Base-by-base conservation (phyloP, 2,329 filamentous ascomycete species). In the Cadophora gregata region DNA sequence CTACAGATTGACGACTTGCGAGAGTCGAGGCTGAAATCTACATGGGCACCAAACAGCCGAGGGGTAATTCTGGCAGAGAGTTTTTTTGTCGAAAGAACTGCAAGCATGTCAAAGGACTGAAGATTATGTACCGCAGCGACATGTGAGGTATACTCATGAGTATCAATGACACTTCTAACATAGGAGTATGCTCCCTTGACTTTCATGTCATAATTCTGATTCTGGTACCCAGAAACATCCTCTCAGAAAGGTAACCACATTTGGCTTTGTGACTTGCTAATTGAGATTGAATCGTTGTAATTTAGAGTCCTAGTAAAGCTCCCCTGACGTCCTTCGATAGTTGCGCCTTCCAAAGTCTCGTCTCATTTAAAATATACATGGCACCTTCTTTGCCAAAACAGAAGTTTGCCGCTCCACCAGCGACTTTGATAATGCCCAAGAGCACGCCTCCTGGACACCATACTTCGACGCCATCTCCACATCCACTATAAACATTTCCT, bases 401-500 rank as follows among this genome's bases (percentile, higher is more conserved):
- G 50, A 76, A 75, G 53, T 76, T 76, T 1, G 74, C 74, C n/a
- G 60, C 64, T 1, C 73, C 72, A 1, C 70, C 70, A 10, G 63
- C 59, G 9, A 75, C 70, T 42, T 67, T 77, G 1, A 74, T 79
- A 60, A 89, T 90, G 3, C 83, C 79, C 70, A 90, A 81, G 21
- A 85, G 71, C 3, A 73, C 79, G 0, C 85, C 85, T 0, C 79
- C 79, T 0, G 80, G 74, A 64, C 79, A 81, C 83, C 84, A 88
- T 9, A 87, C 80, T 66, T 86, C 80, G 24, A 87, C 77, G 0
- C 85, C 85, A 71, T 87, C 85, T 0, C 82, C 83, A 67, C 83
- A 85, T 0, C 82, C 84, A 29, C 81, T 80, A 75, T 85, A 88
- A 1, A 88, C 81, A 72, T 87, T 87, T 2, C 85, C 85, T 3